Evolutionary conservation across 371 early-diverging fungal genomes (phyloP).

Genomic region (Quaeritorhiza haematococci): DNA sequence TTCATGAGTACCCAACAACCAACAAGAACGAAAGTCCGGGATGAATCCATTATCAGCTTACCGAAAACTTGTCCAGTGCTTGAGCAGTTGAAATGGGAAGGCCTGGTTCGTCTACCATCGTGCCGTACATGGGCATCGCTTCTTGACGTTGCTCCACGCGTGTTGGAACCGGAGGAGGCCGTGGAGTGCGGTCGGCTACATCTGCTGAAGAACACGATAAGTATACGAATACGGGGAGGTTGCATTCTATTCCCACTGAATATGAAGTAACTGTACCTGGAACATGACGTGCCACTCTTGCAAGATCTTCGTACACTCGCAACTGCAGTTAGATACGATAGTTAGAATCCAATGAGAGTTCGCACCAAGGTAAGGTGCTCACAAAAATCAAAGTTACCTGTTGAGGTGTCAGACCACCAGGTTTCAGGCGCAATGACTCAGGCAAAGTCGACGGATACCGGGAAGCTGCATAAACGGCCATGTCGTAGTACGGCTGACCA

Average conservation of each 20-base stretch:
- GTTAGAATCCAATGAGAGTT: not conserved
- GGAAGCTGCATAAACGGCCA: conserved; percentile 60
- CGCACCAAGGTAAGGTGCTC: conserved; percentile 6
- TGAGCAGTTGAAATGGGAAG: conserved; percentile 45
- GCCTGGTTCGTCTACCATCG: conserved; percentile 25
- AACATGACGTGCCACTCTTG: conserved; percentile 12
- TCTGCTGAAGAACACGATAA: too few relatives aligned
- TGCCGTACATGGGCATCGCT: too few relatives aligned
- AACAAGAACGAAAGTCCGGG: not conserved
- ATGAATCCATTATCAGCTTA: too few relatives aligned
- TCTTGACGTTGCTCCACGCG: conserved; percentile 1
- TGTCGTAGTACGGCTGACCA: conserved; percentile 85
- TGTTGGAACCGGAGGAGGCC: not conserved
- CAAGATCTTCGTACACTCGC: conserved; percentile 76
- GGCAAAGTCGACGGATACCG: conserved; percentile 80
- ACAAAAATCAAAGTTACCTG: conserved; percentile 32
- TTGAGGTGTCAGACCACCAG: conserved; percentile 67
- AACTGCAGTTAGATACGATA: conserved; percentile 35
- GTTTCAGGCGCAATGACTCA: conserved; percentile 74
- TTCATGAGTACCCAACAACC: not conserved
- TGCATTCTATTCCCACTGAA: too few relatives aligned
- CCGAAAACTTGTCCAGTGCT: conserved; percentile 60
- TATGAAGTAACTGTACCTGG: conserved; percentile 7
- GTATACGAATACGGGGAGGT: too few relatives aligned
- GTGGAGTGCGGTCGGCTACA: not conserved